Evolutionary conservation across 805 yeast genomes (phyloP).

Genomic region (Jamesozyma jinghongensis): DNA sequence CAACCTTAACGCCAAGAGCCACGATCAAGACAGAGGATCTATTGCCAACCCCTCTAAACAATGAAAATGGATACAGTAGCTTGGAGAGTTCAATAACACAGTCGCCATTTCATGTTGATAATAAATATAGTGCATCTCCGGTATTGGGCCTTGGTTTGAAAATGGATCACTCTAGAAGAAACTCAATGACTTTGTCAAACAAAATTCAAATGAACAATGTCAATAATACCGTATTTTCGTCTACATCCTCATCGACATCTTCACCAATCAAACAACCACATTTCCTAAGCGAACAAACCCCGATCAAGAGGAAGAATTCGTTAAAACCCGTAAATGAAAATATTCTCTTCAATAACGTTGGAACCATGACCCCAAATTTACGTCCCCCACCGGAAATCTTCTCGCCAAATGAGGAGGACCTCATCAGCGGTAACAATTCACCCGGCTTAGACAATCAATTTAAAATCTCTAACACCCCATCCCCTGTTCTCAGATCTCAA

Average conservation of each 20-base stretch:
- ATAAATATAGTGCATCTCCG: conserved; percentile 3
- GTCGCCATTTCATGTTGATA: not conserved
- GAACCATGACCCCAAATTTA: conserved; percentile 5
- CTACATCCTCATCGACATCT: conserved; percentile 1
- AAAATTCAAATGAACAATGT: not conserved
- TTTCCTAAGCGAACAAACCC: conserved; percentile 1
- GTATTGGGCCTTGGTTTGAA: conserved; percentile 6
- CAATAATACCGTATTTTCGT: conserved; percentile 1
- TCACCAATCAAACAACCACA: conserved; percentile 4
- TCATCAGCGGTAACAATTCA: not conserved
- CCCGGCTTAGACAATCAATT: conserved; percentile 13
- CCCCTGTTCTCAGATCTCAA: conserved; percentile 37
- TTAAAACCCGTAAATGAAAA: not conserved
- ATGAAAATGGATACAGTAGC: not conserved
- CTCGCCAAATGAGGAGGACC: not conserved
- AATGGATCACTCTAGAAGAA: conserved; percentile 1
- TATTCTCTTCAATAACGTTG: not conserved
- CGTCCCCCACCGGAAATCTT: conserved; percentile 2
- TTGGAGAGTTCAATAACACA: not conserved
- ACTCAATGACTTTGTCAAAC: not conserved
- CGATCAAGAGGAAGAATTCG: conserved; percentile 1
- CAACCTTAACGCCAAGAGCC: conserved; percentile 1
- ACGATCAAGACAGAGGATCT: not conserved
- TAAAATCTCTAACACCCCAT: conserved; percentile 33
- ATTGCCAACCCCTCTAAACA: not conserved